phyloP scores from a whole-genome alignment of 805 yeast genomes.

The Metschnikowia lachancei region DNA sequence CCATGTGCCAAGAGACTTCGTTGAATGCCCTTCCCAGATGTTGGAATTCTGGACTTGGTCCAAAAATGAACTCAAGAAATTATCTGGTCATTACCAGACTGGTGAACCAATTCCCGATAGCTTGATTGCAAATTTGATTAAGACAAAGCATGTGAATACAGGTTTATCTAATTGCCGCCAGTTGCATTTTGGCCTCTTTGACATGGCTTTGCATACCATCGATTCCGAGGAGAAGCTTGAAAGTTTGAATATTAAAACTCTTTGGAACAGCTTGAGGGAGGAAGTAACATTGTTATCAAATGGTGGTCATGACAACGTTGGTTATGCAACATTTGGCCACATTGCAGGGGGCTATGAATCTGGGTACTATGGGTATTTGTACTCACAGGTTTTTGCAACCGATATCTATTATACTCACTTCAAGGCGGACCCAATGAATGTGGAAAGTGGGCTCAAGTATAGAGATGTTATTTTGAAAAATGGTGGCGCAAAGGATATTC shows the following conservation, averaged over 20 bases:
- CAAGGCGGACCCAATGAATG: slow-evolving; percentile 63
- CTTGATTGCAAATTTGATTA: slow-evolving; percentile 16
- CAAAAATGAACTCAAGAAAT: slow-evolving; percentile 49
- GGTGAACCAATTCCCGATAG: slow-evolving; percentile 54
- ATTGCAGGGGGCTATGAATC: slow-evolving; percentile 80
- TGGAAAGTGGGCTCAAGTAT: slow-evolving; percentile 59
- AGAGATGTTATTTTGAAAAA: slow-evolving; percentile 65
- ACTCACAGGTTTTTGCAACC: slow-evolving; percentile 82
- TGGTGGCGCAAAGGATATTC: slow-evolving; percentile 73
- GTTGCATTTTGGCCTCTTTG: slow-evolving; percentile 74
- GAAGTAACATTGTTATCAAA: slow-evolving; percentile 57
- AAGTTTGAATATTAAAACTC: slow-evolving; percentile 45
- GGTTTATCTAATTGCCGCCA: slow-evolving; percentile 73
- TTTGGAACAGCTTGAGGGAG: slow-evolving; percentile 68
- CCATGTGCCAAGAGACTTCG: slow-evolving; percentile 78
- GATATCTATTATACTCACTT: slow-evolving; percentile 76
- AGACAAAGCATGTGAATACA: slow-evolving; percentile 53
- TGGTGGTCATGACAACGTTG: slow-evolving; percentile 56
- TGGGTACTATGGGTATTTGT: slow-evolving; percentile 82
- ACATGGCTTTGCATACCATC: slow-evolving; percentile 64
- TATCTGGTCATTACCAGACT: slow-evolving; percentile 67
- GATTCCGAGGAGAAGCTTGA: slow-evolving; percentile 41
- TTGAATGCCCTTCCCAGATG: slow-evolving; percentile 89
- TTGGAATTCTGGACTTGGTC: slow-evolving; percentile 89
- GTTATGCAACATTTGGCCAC: slow-evolving; percentile 77